Percentiles rank a stretch among this genome's conserved stretches.
These are phyloP conservation scores for Exobasidium rhododendri DNA, from an alignment of 1,284 basidiomycete species.

Conservation along the genomic window DNA sequence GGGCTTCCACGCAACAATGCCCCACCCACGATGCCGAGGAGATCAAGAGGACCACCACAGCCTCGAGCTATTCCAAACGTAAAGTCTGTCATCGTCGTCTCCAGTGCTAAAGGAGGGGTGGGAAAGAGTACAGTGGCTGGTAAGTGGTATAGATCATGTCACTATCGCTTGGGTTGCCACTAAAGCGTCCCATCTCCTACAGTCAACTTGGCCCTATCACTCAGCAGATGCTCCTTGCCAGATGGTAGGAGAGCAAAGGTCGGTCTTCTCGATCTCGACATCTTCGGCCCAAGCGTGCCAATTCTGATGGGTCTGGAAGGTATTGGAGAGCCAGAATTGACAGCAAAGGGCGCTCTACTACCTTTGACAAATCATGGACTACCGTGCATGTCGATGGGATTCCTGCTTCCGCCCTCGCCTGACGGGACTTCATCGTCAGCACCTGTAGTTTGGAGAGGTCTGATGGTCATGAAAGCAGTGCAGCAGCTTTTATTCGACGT, in stretches of 20 bases:
- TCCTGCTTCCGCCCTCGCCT: constrained; percentile 57
- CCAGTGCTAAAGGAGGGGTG: constrained; percentile 93
- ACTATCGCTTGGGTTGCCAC: no score
- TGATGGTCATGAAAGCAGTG: constrained; percentile 98
- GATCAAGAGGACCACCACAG: constrained; percentile 56
- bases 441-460: constrained; percentile 82
- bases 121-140: constrained; percentile 93
- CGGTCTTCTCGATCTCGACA: constrained; percentile 87
- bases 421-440: constrained; percentile 40
- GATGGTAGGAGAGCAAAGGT: constrained; percentile 56
- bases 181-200: no score
- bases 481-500: constrained; percentile 96
- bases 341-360: constrained; percentile 64
- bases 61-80: constrained; percentile 60
- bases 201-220: constrained; percentile 6
- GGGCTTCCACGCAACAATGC: constrained; percentile 49
- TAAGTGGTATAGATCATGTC: constrained; percentile 56
- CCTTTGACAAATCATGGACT: constrained; percentile 86
- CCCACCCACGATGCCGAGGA: constrained; percentile 44
- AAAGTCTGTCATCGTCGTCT: constrained; percentile 72
- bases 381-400: constrained; percentile 97
- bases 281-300: constrained; percentile 94
- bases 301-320: constrained; percentile 87
- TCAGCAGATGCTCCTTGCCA: background rate
- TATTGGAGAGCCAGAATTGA: constrained; percentile 75